phyloP scores from a whole-genome alignment of 495 filamentous ascomycete species.

The Echria macrotheca region DNA sequence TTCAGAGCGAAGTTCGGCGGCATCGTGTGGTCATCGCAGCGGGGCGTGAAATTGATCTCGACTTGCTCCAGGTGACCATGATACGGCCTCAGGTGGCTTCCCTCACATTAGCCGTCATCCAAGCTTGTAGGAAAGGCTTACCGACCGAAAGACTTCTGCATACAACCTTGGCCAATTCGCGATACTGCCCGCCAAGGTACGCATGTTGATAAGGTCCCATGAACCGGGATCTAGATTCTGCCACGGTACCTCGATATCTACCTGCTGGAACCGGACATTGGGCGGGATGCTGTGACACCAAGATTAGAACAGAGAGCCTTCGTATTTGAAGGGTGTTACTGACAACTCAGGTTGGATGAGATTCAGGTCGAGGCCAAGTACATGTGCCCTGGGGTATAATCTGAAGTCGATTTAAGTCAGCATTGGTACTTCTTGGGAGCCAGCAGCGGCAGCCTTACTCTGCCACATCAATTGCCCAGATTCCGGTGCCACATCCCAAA shows the following conservation, averaged over 20 bases:
- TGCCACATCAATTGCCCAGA: constrained; percentile 86
- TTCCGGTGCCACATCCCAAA: constrained; percentile 82
- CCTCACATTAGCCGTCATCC: too few relatives aligned
- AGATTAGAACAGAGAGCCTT: neutral
- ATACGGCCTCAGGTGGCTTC: constrained; percentile 77
- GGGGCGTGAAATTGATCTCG: constrained; percentile 84
- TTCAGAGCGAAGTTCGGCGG: constrained; percentile 43
- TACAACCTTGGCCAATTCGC: constrained; percentile 73
- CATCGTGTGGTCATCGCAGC: constrained; percentile 61
- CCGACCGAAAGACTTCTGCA: constrained; percentile 59
- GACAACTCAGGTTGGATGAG: constrained; percentile 74
- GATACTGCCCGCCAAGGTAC: constrained; percentile 72
- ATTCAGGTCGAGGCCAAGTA: constrained; percentile 54
- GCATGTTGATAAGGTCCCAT: constrained; percentile 83
- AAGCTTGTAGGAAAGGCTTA: constrained; percentile 2
- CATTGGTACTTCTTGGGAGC: neutral
- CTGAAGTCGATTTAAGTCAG: constrained; percentile 9
- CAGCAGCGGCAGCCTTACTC: constrained; percentile 48
- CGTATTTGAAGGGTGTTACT: constrained; percentile 12
- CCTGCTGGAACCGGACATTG: constrained; percentile 63
- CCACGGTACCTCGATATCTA: constrained; percentile 83
- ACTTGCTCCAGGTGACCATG: constrained; percentile 79
- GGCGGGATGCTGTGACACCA: constrained; percentile 55
- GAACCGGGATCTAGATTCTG: constrained; percentile 59
- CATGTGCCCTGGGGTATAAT: constrained; percentile 16